Evolutionary conservation across 345 rosid genomes (phyloP), one percentile per base, ranked within the genome.

Genomic region (Orychophragmus violaceus): DNA sequence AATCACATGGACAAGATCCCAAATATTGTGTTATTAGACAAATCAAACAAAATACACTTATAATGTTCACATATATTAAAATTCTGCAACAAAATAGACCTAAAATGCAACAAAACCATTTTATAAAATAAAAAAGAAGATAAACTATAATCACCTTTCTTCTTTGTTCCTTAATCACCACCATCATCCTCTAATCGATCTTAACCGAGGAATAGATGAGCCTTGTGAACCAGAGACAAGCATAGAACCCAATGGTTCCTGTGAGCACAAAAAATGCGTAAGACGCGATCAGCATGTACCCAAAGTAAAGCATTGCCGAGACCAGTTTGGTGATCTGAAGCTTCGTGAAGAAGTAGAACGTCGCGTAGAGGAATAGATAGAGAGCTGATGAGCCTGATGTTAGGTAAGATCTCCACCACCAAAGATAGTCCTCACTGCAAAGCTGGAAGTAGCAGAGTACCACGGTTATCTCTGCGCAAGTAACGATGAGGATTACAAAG

Each of bases 381-480:
- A 88, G 53, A 0, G 91, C 91, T 2, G 96, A 88, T 27, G 96
- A 88, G 78, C 91, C 96, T 5, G 96, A 84, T 8, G 91, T 88
- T 2, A 88, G 77, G 79, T 88, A 88, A 25, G 96, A 86, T 72
- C 96, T 88, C 96, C 96, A 88, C 96, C 96, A 88, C 91, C 95
- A 88, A 1, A 81, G 82, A 65, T 88, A 88, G 69, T 88, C 96
- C 68, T 88, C 91, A 24, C 91, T 88, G 87, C 96, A 88, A 48
- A 88, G 66, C 81, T 88, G 91, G 82, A 86, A 88, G 85, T 88
- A 88, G 80, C 91, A 88, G 67, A 86, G 96, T 44, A 88, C 96
- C 5, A 88, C 16, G 23, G 91, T 83, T 29, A 88, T 88, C 74
- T 88, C 96, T 0, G 96, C 91, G 22, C 96, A 88, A 1, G 96